Conservation (phyloP, 139 green algal species). For the Ettlia oleoabundans region DNA sequence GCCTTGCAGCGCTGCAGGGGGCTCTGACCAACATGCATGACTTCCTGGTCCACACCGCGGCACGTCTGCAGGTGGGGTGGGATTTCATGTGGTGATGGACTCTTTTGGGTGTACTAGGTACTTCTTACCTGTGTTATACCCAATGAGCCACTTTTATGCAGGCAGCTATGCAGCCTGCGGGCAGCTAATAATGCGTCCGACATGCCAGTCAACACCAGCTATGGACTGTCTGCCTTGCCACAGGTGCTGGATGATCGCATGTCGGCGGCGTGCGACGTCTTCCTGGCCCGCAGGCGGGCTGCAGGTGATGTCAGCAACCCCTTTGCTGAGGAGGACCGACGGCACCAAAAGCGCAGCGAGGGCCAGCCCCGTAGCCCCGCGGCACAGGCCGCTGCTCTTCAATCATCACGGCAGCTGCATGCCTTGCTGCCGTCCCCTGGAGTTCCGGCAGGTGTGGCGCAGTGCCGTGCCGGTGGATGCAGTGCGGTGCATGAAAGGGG, state of each 20-base stretch:
- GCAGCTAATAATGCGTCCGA: too few species aligned
- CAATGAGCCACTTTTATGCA: too few species aligned
- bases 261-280: slow-evolving; percentile 14
- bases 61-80: slow-evolving; percentile 39
- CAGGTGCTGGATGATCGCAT: slow-evolving; percentile 50
- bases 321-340: slow-evolving; percentile 37
- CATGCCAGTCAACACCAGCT: too few species aligned
- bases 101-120: too few species aligned
- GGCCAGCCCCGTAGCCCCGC: slow-evolving; percentile 32
- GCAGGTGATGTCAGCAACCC: slow-evolving; percentile 48
- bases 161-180: too few species aligned
- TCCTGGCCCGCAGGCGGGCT: slow-evolving; percentile 16
- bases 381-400: slow-evolving; percentile 1
- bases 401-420: slow-evolving; percentile 11
- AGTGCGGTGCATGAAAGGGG: too few species aligned
- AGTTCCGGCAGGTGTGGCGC: slow-evolving; percentile 4
- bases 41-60: slow-evolving; percentile 46
- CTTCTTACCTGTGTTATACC: too few species aligned
- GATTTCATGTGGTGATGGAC: not conserved
- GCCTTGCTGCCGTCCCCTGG: not conserved
- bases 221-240: not conserved
- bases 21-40: slow-evolving; percentile 55
- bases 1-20: slow-evolving; percentile 35
- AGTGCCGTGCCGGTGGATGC: too few species aligned
- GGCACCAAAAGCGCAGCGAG: slow-evolving; percentile 1